Conservation (phyloP, 2,329 filamentous ascomycete genomes). For the Pestalotiopsis sp. region DNA sequence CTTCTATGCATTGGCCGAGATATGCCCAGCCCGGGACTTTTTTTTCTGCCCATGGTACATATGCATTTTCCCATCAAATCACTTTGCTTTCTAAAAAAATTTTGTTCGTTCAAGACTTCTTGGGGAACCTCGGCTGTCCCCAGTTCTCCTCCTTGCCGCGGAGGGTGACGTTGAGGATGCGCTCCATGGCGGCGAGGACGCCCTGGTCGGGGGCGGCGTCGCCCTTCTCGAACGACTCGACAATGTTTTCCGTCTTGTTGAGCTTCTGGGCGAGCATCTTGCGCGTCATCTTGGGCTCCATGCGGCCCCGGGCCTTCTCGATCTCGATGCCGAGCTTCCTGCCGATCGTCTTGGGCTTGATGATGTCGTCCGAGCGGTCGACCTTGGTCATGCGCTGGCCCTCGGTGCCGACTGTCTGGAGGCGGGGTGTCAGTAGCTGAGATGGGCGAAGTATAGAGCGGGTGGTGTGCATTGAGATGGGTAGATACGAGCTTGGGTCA, state of each 20-base stretch:
- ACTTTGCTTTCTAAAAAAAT: too few species aligned
- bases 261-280: slow-evolving; percentile 84
- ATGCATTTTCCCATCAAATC: too few species aligned
- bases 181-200: slow-evolving; percentile 76
- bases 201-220: slow-evolving; percentile 81
- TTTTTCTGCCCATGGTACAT: too few species aligned
- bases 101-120: slow-evolving; percentile 6
- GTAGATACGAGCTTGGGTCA: too few species aligned
- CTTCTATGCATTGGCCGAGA: too few species aligned
- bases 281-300: slow-evolving; percentile 95
- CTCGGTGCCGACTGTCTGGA: slow-evolving; percentile 58
- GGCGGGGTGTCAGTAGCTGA: neutral
- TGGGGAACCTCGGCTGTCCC: slow-evolving; percentile 76
- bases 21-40: too few species aligned
- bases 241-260: slow-evolving; percentile 79
- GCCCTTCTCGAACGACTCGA: slow-evolving; percentile 86
- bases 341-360: slow-evolving; percentile 93
- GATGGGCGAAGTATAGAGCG: neutral
- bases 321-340: slow-evolving; percentile 82
- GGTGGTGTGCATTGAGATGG: too few species aligned
- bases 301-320: slow-evolving; percentile 74
- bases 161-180: slow-evolving; percentile 84
- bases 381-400: slow-evolving; percentile 98
- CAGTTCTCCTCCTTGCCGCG: slow-evolving; percentile 73
- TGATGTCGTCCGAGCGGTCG: slow-evolving; percentile 94